phyloP scores from a whole-genome alignment of 2,329 filamentous ascomycete genomes.

The Coniochaeta hoffmannii region DNA sequence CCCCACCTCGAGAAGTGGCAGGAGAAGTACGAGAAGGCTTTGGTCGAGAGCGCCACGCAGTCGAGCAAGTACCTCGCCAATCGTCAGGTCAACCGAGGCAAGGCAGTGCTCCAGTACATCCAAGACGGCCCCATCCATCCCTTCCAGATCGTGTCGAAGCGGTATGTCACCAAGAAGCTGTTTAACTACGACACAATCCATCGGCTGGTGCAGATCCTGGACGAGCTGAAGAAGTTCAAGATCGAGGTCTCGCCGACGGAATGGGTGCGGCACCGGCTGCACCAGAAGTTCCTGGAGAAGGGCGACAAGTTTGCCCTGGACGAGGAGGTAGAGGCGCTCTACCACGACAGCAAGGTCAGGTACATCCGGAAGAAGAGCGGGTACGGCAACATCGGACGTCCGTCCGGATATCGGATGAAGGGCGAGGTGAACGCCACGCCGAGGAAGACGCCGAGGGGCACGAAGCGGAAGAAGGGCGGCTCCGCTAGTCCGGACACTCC shows the following conservation, averaged over 20 bases:
- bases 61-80: conserved; percentile 45
- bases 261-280: conserved; percentile 50
- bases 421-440: conserved; percentile 12
- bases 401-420: conserved; percentile 37
- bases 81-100: conserved; percentile 48
- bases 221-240: conserved; percentile 45
- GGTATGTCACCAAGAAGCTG: conserved; percentile 36
- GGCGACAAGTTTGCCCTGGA: conserved; percentile 43
- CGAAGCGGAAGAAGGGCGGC: conserved; percentile 18
- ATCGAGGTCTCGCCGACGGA: conserved; percentile 45
- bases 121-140: conserved; percentile 44
- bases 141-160: conserved; percentile 48
- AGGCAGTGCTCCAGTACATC: conserved; percentile 44
- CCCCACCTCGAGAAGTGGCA: conserved; percentile 39
- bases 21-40: conserved; percentile 34
- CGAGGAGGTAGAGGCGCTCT: conserved; percentile 44
- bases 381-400: conserved; percentile 50
- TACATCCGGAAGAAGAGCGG: conserved; percentile 43
- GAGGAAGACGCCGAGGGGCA: conserved; percentile 10
- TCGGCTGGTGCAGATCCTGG: conserved; percentile 44
- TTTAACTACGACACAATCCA: conserved; percentile 50
- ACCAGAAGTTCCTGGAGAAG: conserved; percentile 36
- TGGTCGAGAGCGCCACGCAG: conserved; percentile 22
- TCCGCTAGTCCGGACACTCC: neutral
- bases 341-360: conserved; percentile 46